phyloP scores from a whole-genome alignment of 1,284 basidiomycete genomes.

The Cryptococcus amylolentus region DNA sequence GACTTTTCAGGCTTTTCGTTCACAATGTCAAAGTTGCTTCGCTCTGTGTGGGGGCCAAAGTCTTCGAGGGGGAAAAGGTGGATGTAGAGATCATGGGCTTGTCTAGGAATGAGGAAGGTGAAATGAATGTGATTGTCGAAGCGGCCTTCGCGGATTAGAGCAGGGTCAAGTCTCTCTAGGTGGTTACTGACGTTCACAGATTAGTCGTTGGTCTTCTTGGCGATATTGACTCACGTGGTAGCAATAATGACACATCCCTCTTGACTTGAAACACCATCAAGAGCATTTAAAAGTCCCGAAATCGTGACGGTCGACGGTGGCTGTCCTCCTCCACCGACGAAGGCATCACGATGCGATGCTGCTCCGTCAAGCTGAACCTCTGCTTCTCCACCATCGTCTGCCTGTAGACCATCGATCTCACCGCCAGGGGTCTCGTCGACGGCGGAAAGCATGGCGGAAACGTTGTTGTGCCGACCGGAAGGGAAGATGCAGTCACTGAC shows the following conservation, averaged over 20 bases:
- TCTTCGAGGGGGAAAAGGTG: constrained; percentile 69
- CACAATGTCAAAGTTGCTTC: no score
- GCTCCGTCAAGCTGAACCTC: neutral
- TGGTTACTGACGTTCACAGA: constrained; percentile 17
- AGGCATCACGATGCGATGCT: neutral
- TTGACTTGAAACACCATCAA: constrained; percentile 36
- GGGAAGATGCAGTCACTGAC: constrained; percentile 17
- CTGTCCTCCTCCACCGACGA: constrained; percentile 14
- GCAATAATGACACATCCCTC: constrained; percentile 17
- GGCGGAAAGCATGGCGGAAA: neutral
- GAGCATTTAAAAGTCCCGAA: constrained; percentile 34
- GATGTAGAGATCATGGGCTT: constrained; percentile 68
- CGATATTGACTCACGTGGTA: constrained; percentile 8
- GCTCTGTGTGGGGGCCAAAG: constrained; percentile 12
- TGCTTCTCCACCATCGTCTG: neutral
- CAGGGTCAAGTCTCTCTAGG: constrained; percentile 30
- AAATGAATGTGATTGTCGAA: constrained; percentile 31
- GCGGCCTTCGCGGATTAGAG: constrained; percentile 34
- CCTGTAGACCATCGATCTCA: neutral
- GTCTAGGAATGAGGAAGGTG: constrained; percentile 66
- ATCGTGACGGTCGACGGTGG: constrained; percentile 28
- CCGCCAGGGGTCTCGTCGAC: neutral
- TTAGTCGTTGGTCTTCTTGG: neutral
- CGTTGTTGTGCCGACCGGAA: neutral
- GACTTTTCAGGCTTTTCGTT: neutral